phyloP scores from a whole-genome alignment of 805 yeast species.

The Ogataea siamensis region DNA sequence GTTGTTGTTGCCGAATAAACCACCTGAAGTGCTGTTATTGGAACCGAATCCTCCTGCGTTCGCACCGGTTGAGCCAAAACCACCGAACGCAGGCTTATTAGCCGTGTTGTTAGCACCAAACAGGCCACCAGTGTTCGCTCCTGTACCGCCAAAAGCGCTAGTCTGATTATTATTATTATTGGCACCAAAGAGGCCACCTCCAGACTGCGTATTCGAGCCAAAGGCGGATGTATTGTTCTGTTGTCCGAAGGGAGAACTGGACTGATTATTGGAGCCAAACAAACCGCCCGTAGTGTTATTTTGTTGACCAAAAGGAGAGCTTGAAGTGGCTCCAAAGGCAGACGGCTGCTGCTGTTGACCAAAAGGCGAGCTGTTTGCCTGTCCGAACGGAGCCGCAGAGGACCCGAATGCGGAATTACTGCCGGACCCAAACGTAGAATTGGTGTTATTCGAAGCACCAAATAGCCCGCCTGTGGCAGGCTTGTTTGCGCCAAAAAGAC shows the following conservation, averaged over 20 bases:
- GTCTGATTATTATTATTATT: conserved; percentile 32
- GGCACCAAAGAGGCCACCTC: conserved; percentile 20
- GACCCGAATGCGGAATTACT: conserved; percentile 23
- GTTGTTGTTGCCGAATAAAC: conserved; percentile 16
- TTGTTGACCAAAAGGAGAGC: conserved; percentile 29
- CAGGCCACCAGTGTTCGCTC: conserved; percentile 9
- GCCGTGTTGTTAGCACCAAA: conserved; percentile 20
- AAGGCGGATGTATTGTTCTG: conserved; percentile 32
- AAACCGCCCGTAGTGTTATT: conserved; percentile 22
- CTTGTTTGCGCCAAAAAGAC: conserved; percentile 23
- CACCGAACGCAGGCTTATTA: conserved; percentile 24
- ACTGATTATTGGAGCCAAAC: conserved; percentile 29
- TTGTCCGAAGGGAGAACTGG: conserved; percentile 21
- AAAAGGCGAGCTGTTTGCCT: conserved; percentile 20
- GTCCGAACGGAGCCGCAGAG: conserved; percentile 28
- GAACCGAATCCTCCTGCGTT: conserved; percentile 13
- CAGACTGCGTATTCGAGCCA: conserved; percentile 35
- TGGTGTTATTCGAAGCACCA: conserved; percentile 24
- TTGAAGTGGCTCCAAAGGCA: conserved; percentile 24
- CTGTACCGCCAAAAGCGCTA: conserved; percentile 19
- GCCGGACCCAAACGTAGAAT: conserved; percentile 33
- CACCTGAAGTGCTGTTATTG: conserved; percentile 3
- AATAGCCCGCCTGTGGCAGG: conserved; percentile 29
- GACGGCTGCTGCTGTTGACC: conserved; percentile 26
- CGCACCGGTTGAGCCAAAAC: conserved; percentile 31